Percentiles rank a stretch among this genome's conserved stretches.
Evolutionary conservation across 2,329 filamentous ascomycete genomes (phyloP).

Genomic region (Talaromyces sp.): DNA sequence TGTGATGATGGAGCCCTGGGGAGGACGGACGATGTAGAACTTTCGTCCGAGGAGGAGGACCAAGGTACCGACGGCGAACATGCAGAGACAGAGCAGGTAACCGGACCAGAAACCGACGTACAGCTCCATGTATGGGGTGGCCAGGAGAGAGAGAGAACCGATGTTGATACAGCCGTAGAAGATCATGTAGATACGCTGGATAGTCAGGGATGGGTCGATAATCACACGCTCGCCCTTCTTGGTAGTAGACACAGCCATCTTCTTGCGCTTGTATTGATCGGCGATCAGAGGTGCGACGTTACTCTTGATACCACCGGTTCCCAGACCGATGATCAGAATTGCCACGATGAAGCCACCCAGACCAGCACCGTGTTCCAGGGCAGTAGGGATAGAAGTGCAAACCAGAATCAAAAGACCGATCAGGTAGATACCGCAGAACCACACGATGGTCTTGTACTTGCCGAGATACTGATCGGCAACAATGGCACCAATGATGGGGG

Average conservation of each 20-base stretch:
- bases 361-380: constrained; percentile 54
- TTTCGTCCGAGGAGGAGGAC: constrained; percentile 54
- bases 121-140: constrained; percentile 69
- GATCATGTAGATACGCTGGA: constrained; percentile 71
- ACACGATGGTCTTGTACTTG: constrained; percentile 62
- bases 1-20: constrained; percentile 66
- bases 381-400: constrained; percentile 56
- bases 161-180: constrained; percentile 76
- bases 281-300: constrained; percentile 64
- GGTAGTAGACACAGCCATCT: constrained; percentile 50
- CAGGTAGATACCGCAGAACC: constrained; percentile 62
- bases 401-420: constrained; percentile 59
- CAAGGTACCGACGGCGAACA: constrained; percentile 65
- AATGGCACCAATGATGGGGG: constrained; percentile 62
- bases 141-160: constrained; percentile 68
- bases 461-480: constrained; percentile 64
- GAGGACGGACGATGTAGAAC: constrained; percentile 51
- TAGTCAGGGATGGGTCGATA: constrained; percentile 67
- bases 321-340: constrained; percentile 65
- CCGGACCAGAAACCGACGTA: constrained; percentile 69
- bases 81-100: constrained; percentile 63
- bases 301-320: constrained; percentile 71
- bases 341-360: constrained; percentile 60
- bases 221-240: constrained; percentile 60
- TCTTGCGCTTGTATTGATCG: constrained; percentile 66